Conservation (phyloP, 257 asterid genomes). For the Plantago ovata region DNA sequence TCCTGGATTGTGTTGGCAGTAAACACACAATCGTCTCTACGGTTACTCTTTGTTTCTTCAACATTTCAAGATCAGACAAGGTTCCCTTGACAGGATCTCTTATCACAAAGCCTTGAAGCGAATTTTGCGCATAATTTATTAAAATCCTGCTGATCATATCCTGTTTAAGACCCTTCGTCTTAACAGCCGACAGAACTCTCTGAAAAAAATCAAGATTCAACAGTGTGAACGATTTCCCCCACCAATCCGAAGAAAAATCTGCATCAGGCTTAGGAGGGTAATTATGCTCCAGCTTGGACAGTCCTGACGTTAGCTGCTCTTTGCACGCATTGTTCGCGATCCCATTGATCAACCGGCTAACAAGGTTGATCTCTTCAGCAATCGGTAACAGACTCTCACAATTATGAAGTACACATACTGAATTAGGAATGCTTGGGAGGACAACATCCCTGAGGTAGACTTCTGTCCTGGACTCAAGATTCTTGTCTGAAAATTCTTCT, state of each 20-base stretch:
- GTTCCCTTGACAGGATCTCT: slow-evolving; percentile 54
- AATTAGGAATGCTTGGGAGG: slow-evolving; percentile 57
- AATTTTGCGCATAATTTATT: slow-evolving; percentile 74
- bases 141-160: slow-evolving; percentile 69
- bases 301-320: slow-evolving; percentile 82
- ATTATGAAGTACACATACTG: slow-evolving; percentile 63
- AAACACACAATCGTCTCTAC: slow-evolving; percentile 62
- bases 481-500: slow-evolving; percentile 73
- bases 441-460: slow-evolving; percentile 49
- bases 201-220: slow-evolving; percentile 73
- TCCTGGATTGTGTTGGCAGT: slow-evolving; percentile 76
- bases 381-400: slow-evolving; percentile 61
- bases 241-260: slow-evolving; percentile 68
- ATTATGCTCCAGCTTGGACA: slow-evolving; percentile 74
- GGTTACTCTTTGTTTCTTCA: slow-evolving; percentile 59
- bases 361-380: slow-evolving; percentile 63
- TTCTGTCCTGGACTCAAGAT: slow-evolving; percentile 64
- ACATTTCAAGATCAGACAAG: slow-evolving; percentile 42
- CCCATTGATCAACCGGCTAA: slow-evolving; percentile 50
- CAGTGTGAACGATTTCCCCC: slow-evolving; percentile 70
- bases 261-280: slow-evolving; percentile 49
- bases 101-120: slow-evolving; percentile 56
- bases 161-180: slow-evolving; percentile 78
- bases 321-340: slow-evolving; percentile 78
- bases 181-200: slow-evolving; percentile 67